Percentiles rank a stretch among this genome's conserved stretches.
phyloP scores from a whole-genome alignment of 805 yeast genomes.

The Novakomyces olei region DNA sequence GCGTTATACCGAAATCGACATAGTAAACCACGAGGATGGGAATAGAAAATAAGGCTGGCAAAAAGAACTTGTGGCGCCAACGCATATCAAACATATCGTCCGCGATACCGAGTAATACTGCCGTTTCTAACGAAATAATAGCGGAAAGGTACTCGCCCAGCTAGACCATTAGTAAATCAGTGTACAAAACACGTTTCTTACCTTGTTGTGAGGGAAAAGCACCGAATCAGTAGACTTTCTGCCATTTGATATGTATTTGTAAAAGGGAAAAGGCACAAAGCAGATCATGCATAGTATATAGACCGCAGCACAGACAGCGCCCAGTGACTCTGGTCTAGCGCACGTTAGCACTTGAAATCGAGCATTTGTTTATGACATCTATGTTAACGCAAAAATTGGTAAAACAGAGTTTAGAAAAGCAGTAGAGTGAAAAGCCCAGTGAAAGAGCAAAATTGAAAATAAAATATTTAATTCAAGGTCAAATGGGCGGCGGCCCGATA shows the following conservation, averaged over 20 bases:
- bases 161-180: slow-evolving; percentile 46
- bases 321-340: slow-evolving; percentile 92
- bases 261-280: slow-evolving; percentile 72
- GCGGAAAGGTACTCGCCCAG: slow-evolving; percentile 74
- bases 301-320: slow-evolving; percentile 67
- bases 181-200: slow-evolving; percentile 6
- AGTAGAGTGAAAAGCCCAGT: too few relatives aligned
- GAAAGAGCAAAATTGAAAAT: too few relatives aligned
- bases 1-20: slow-evolving; percentile 82
- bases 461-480: too few relatives aligned
- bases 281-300: slow-evolving; percentile 62
- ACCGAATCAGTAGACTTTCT: slow-evolving; percentile 8
- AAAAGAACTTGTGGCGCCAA: slow-evolving; percentile 91
- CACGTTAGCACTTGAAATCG: too few relatives aligned
- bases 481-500: too few relatives aligned
- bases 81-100: slow-evolving; percentile 90
- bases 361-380: too few relatives aligned
- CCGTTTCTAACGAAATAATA: slow-evolving; percentile 59
- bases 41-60: slow-evolving; percentile 85
- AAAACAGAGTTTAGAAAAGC: too few relatives aligned
- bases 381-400: too few relatives aligned
- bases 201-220: slow-evolving; percentile 4
- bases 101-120: slow-evolving; percentile 65
- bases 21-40: slow-evolving; percentile 81
- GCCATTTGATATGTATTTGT: slow-evolving; percentile 40